A percentile compares a stretch with the other conserved stretches of the same genome.
These are phyloP conservation scores for Tetracladium setigerum DNA, from an alignment of 495 filamentous ascomycete genomes.

Conservation along the genomic window DNA sequence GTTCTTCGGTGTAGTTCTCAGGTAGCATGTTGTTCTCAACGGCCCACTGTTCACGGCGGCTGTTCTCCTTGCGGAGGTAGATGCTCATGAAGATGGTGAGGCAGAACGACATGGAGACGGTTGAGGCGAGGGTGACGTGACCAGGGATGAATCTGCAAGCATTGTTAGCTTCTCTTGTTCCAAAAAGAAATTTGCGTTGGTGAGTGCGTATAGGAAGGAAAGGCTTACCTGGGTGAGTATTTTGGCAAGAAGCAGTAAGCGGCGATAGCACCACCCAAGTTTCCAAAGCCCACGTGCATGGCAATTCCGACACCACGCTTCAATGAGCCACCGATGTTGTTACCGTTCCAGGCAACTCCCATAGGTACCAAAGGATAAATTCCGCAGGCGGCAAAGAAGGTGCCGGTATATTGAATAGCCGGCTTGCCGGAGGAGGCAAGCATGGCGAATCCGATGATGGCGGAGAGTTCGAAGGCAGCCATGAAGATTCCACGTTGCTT, in stretches of 20 bases:
- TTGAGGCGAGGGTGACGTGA: conserved; percentile 43
- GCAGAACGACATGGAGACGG: conserved; percentile 37
- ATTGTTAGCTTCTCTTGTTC: neutral
- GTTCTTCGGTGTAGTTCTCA: conserved; percentile 39
- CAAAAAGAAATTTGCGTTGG: neutral
- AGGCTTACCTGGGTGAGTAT: conserved; percentile 51
- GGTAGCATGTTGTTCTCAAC: conserved; percentile 30
- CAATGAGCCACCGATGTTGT: conserved; percentile 74
- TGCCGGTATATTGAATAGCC: conserved; percentile 66
- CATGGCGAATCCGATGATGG: conserved; percentile 61
- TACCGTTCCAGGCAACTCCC: conserved; percentile 74
- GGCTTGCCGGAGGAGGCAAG: conserved; percentile 47
- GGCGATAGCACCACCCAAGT: conserved; percentile 64
- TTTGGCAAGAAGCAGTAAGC: conserved; percentile 59
- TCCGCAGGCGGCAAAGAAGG: conserved; percentile 60
- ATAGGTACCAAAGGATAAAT: conserved; percentile 74
- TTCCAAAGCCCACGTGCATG: conserved; percentile 76
- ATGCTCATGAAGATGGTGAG: conserved; percentile 47
- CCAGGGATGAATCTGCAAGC: conserved; percentile 26
- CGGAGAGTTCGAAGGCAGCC: conserved; percentile 40
- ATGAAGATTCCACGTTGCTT: conserved; percentile 47
- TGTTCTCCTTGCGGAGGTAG: conserved; percentile 56
- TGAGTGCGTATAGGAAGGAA: neutral
- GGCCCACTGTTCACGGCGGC: conserved; percentile 34
- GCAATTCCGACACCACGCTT: conserved; percentile 74